Evolutionary conservation across 2,329 filamentous ascomycete species (phyloP).

Genomic region (Ascochyta fabae): DNA sequence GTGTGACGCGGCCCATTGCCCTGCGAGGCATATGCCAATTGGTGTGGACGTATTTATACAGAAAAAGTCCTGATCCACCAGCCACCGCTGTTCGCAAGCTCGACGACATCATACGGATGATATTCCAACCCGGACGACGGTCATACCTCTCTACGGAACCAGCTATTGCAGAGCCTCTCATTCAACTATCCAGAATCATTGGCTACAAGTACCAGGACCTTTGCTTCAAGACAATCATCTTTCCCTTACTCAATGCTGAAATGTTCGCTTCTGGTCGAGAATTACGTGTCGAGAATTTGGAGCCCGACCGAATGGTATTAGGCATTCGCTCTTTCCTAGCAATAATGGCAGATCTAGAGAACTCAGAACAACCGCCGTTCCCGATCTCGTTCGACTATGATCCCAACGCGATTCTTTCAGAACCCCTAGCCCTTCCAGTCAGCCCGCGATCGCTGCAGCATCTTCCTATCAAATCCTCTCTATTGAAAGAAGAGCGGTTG

Average conservation of each 20-base stretch:
- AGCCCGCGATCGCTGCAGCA: conserved; percentile 44
- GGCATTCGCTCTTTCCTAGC: conserved; percentile 92
- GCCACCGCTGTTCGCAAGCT: conserved; percentile 76
- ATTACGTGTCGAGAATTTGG: conserved; percentile 86
- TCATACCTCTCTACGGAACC: conserved; percentile 83
- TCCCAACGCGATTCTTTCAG: conserved; percentile 50
- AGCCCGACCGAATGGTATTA: conserved; percentile 96
- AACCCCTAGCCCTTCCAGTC: conserved; percentile 38
- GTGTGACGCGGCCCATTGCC: conserved; percentile 76
- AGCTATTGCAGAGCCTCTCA: conserved; percentile 84
- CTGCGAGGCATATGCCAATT: conserved; percentile 89
- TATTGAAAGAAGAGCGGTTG: conserved; percentile 67
- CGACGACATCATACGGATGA: conserved; percentile 85
- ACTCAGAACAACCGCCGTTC: conserved; percentile 82
- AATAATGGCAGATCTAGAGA: conserved; percentile 92
- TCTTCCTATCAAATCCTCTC: conserved; percentile 44
- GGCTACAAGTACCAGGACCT: conserved; percentile 93
- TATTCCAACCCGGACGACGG: conserved; percentile 80
- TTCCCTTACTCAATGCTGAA: conserved; percentile 91
- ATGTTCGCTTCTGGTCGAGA: conserved; percentile 80
- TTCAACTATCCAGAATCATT: conserved; percentile 92
- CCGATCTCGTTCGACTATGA: conserved; percentile 68
- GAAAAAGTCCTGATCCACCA: conserved; percentile 71
- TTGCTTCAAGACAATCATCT: conserved; percentile 92
- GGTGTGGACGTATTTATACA: conserved; percentile 93